These are phyloP conservation scores for Filobasidium floriforme DNA, from an alignment of 768 basidiomycete genomes.

Conservation along the genomic window DNA sequence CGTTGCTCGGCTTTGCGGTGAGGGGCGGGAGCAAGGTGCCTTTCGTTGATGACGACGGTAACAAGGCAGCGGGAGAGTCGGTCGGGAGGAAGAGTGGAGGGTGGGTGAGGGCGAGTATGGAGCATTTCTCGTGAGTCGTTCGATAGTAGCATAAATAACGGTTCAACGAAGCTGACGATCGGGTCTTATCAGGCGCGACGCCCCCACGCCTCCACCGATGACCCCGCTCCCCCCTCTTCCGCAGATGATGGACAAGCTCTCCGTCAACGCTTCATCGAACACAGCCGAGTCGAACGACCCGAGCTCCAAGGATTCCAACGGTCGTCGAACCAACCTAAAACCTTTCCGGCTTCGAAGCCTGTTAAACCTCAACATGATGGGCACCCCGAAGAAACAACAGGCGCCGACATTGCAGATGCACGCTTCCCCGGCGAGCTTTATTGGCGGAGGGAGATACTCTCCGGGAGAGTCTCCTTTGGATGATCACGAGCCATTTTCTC, in stretches of 20 bases:
- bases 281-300: background rate
- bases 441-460: background rate
- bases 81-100: background rate
- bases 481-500: background rate
- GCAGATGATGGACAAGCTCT: background rate
- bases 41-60: background rate
- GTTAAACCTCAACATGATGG: background rate
- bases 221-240: conserved; percentile 3
- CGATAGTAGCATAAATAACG: background rate
- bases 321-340: background rate
- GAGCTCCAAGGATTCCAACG: background rate
- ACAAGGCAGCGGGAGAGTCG: background rate
- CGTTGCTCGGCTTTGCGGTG: conserved; percentile 3
- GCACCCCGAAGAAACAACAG: conserved; percentile 6
- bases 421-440: conserved; percentile 4
- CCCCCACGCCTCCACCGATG: conserved; percentile 3
- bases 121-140: conserved; percentile 6
- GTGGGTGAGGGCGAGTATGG: conserved; percentile 8
- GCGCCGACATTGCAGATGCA: background rate
- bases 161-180: background rate
- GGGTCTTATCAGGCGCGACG: background rate
- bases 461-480: background rate
- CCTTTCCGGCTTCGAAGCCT: conserved; percentile 2
- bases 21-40: background rate
- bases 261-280: background rate